Base-by-base conservation (phyloP, 345 rosid species). In the Noccaea bulbosa region DNA sequence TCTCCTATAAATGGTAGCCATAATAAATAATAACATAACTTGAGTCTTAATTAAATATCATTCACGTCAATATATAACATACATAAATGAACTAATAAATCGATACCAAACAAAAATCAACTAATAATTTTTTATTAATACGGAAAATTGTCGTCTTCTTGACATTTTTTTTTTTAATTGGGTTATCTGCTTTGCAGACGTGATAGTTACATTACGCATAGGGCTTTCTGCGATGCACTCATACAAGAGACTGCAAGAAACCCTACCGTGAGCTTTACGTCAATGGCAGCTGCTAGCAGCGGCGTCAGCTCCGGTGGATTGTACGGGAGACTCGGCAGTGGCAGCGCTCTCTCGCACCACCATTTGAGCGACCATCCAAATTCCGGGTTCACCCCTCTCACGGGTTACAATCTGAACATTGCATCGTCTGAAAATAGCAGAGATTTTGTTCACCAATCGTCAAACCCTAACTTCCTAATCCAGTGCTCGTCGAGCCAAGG, bases 221-320 rank as follows among this genome's bases (percentile, higher is more conserved):
- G 95, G 65, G 96, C 97, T 33, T 91, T 91, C 64, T 91, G 97
- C 17, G 96, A 91, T 51, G 95, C 96, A 32, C 58, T 91, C 74
- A 88, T 93, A 71, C 97, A 85, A 62, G 95, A 91, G 65, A 83
- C 81, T 55, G 89, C 82, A 6, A 84, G 91, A 57, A 86, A 84
- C 59, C 91, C 91, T 32, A 72, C 84, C 71, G 67, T 80, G 70
- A 78, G 79, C 68, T 83, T 37, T 68, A 83, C 69, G 78, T 84
- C 62, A 64, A 58, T 70, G 72, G 52, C 69, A 49, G 7, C 59
- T 57, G 6, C 38, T 60, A 66, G 39, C 30, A 32, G 16, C 48
- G 54, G 46, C 8, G 40, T 7, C 1, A 66, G 54, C 33, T 54
- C 71, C 11, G 47, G 66, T 41, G 79, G 71, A 32, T 55, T 47